Conservation (phyloP, 2,329 filamentous ascomycete genomes). For the Fusarium sp. region DNA sequence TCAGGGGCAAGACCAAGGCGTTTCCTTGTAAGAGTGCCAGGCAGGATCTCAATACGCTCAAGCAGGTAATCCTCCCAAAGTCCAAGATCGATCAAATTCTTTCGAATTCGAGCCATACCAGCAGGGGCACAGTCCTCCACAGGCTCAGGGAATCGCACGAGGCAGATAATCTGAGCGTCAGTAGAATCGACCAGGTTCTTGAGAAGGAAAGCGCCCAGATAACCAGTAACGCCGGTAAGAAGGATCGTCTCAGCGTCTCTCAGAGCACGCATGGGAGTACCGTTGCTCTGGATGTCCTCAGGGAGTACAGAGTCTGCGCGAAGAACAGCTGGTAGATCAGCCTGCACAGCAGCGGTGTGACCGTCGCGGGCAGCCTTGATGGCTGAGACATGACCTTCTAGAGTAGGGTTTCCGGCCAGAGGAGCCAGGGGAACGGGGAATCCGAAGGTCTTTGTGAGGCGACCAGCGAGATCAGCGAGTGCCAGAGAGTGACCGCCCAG, state of each 20-base stretch:
- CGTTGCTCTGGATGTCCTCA: conserved; percentile 73
- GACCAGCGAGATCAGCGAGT: conserved; percentile 81
- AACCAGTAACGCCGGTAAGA: conserved; percentile 81
- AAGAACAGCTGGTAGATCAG: conserved; percentile 78
- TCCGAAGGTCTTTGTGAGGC: conserved; percentile 76
- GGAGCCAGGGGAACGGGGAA: conserved; percentile 79
- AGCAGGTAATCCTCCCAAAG: conserved; percentile 83
- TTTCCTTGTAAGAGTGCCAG: conserved; percentile 78
- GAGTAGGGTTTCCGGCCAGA: conserved; percentile 77
- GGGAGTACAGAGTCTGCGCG: conserved; percentile 76
- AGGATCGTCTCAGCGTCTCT: conserved; percentile 77
- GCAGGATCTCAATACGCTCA: conserved; percentile 81
- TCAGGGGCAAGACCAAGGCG: conserved; percentile 76
- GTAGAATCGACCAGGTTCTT: conserved; percentile 76
- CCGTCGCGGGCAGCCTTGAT: conserved; percentile 79
- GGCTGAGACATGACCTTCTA: conserved; percentile 79
- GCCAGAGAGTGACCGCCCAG: conserved; percentile 83
- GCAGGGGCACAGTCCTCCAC: conserved; percentile 72
- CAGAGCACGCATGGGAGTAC: conserved; percentile 68
- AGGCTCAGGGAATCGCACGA: conserved; percentile 79
- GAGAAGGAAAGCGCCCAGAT: conserved; percentile 80
- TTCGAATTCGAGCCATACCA: conserved; percentile 79
- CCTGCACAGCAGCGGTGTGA: conserved; percentile 79
- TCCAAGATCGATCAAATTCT: conserved; percentile 82
- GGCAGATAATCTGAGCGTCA: conserved; percentile 76